Conservation (phyloP, 768 basidiomycete genomes). For the Holtermannia corniformis region DNA sequence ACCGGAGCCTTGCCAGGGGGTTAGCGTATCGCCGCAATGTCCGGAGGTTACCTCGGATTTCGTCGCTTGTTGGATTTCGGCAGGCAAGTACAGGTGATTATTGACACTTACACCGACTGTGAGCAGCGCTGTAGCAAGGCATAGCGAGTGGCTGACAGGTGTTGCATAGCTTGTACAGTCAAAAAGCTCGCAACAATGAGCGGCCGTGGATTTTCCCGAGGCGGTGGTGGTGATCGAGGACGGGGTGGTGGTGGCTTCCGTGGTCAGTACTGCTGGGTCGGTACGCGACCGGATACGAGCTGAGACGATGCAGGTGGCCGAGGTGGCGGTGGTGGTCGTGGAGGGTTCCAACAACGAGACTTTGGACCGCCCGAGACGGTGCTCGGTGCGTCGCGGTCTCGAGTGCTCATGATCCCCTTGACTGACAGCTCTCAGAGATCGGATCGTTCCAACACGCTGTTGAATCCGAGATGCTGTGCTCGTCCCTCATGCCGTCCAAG, state of each 20-base stretch:
- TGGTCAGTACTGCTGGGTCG: constrained; percentile 7
- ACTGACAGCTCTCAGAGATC: constrained; percentile 54
- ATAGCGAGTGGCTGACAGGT: not conserved
- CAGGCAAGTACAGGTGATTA: not conserved
- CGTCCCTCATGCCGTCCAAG: constrained; percentile 71
- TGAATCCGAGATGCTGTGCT: constrained; percentile 96
- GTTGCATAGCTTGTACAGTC: not conserved
- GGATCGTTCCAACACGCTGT: constrained; percentile 89
- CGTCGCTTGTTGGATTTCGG: not conserved
- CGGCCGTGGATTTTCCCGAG: constrained; percentile 33
- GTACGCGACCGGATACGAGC: not conserved
- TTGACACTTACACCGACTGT: too few species aligned
- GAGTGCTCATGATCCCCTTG: not conserved
- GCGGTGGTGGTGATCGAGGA: constrained; percentile 23
- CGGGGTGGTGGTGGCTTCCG: constrained; percentile 25
- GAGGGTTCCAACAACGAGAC: constrained; percentile 40
- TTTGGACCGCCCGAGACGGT: constrained; percentile 46
- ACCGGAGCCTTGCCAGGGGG: too few species aligned
- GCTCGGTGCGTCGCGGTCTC: constrained; percentile 36
- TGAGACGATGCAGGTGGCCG: constrained; percentile 15
- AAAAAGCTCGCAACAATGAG: constrained; percentile 13
- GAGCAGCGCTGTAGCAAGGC: not conserved
- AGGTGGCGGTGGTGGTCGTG: constrained; percentile 39
- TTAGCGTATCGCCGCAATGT: not conserved
- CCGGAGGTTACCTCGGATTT: not conserved